Evolutionary conservation across 164 flowering plant species (phyloP).

Genomic region (Tinospora cordifolia): DNA sequence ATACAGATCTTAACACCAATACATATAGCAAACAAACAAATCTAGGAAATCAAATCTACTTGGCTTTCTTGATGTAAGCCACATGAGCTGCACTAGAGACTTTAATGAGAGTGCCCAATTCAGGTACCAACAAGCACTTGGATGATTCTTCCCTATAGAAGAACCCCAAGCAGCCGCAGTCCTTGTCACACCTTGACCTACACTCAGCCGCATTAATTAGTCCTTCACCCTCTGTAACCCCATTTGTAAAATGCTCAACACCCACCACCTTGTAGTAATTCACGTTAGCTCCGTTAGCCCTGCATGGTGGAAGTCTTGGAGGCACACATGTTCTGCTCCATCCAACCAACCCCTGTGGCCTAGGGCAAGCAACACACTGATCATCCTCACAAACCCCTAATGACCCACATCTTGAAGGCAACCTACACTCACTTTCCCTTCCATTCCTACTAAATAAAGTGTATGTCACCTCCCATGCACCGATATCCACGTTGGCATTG

Average conservation of each 20-base stretch:
- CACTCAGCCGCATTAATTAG: slow-evolving; percentile 28
- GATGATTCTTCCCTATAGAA: slow-evolving; percentile 30
- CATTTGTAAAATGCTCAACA: slow-evolving; percentile 32
- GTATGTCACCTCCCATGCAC: too few species aligned
- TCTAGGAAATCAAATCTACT: slow-evolving; percentile 5
- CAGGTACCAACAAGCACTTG: slow-evolving; percentile 32
- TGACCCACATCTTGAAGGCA: slow-evolving; percentile 30
- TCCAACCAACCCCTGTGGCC: slow-evolving; percentile 27
- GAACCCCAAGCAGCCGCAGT: slow-evolving; percentile 44
- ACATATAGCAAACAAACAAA: neutral
- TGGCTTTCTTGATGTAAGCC: slow-evolving; percentile 26
- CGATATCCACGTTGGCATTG: slow-evolving; percentile 23
- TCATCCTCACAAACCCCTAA: slow-evolving; percentile 30
- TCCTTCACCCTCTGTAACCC: slow-evolving; percentile 20
- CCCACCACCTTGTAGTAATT: slow-evolving; percentile 37
- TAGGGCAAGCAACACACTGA: slow-evolving; percentile 39
- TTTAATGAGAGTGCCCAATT: slow-evolving; percentile 26
- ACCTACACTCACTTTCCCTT: slow-evolving; percentile 13
- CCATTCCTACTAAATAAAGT: slow-evolving; percentile 17
- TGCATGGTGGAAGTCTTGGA: slow-evolving; percentile 23
- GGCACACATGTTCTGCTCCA: slow-evolving; percentile 30
- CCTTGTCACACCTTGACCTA: slow-evolving; percentile 25
- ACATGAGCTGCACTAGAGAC: slow-evolving; percentile 24
- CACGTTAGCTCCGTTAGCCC: neutral
- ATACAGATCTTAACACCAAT: too few species aligned